Evolutionary conservation across 1,139 yeast genomes (phyloP).

Genomic region (Ashbya aceris): DNA sequence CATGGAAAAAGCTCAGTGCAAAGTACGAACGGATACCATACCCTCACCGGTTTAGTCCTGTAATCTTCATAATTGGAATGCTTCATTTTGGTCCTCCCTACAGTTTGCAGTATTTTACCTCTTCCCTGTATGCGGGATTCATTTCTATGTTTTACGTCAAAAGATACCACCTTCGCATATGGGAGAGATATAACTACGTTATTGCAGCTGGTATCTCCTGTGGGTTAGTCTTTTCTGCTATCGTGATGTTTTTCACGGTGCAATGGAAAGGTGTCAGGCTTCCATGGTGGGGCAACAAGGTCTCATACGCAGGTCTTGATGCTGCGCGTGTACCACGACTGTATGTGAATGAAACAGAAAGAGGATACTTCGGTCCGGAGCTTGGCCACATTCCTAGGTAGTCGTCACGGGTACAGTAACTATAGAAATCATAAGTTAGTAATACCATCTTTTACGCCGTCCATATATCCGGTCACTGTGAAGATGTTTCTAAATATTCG

Average conservation of each 20-base stretch:
- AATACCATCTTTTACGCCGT: too few species aligned
- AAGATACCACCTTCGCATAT: slow-evolving; percentile 44
- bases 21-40: slow-evolving; percentile 13
- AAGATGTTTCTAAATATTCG: too few species aligned
- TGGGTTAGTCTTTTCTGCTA: slow-evolving; percentile 50
- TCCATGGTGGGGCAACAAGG: slow-evolving; percentile 55
- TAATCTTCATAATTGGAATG: slow-evolving; percentile 41
- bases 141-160: slow-evolving; percentile 46
- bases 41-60: slow-evolving; percentile 42
- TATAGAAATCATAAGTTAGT: too few species aligned
- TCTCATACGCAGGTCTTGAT: slow-evolving; percentile 37
- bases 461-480: too few species aligned
- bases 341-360: slow-evolving; percentile 28
- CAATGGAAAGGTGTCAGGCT: slow-evolving; percentile 36
- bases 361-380: slow-evolving; percentile 42
- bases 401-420: too few species aligned
- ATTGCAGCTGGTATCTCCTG: slow-evolving; percentile 49
- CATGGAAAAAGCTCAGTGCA: slow-evolving; percentile 35
- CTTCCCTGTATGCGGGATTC: slow-evolving; percentile 41
- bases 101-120: slow-evolving; percentile 45
- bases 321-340: slow-evolving; percentile 23
- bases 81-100: slow-evolving; percentile 42
- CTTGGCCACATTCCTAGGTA: too few species aligned
- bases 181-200: slow-evolving; percentile 59
- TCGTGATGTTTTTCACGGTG: slow-evolving; percentile 47